phyloP scores from a whole-genome alignment of 2,329 filamentous ascomycete species.

The Xylaria sp. region DNA sequence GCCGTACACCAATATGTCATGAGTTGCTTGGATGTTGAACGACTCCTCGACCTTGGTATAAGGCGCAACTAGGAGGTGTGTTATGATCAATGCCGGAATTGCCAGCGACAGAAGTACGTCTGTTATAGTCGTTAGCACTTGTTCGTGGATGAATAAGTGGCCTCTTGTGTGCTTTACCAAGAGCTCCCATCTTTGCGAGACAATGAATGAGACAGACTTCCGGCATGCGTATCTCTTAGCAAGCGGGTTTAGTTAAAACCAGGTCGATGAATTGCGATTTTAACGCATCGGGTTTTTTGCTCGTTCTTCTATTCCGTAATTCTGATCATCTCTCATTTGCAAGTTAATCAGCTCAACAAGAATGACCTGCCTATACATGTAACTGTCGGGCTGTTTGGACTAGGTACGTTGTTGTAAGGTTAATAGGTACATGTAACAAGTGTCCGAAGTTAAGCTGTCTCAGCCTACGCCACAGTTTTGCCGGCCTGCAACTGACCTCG shows the following conservation, averaged over 20 bases:
- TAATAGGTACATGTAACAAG: no score
- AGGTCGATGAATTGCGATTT: neutral
- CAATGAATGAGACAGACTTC: neutral
- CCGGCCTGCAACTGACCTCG: neutral
- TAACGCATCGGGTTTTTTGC: slow-evolving; percentile 1
- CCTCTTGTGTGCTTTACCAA: slow-evolving; percentile 25
- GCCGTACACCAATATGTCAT: slow-evolving; percentile 85
- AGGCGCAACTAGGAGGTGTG: slow-evolving; percentile 75
- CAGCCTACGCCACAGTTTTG: neutral
- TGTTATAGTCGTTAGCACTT: slow-evolving; percentile 30
- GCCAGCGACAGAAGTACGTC: slow-evolving; percentile 55
- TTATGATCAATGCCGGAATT: slow-evolving; percentile 63
- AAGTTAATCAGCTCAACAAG: neutral
- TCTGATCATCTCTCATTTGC: slow-evolving; percentile 1
- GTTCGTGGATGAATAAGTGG: neutral
- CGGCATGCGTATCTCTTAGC: neutral
- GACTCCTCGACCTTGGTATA: slow-evolving; percentile 99
- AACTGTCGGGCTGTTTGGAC: neutral
- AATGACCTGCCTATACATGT: neutral
- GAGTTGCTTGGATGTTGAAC: slow-evolving; percentile 92
- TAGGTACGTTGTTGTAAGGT: neutral
- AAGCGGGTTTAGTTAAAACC: neutral
- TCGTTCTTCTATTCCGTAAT: slow-evolving; percentile 11
- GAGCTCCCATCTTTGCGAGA: slow-evolving; percentile 26
- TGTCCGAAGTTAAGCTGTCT: neutral